These are phyloP conservation scores for Skeletonema potamos DNA, from an alignment of 108 stramenopile species.

Conservation along the genomic window DNA sequence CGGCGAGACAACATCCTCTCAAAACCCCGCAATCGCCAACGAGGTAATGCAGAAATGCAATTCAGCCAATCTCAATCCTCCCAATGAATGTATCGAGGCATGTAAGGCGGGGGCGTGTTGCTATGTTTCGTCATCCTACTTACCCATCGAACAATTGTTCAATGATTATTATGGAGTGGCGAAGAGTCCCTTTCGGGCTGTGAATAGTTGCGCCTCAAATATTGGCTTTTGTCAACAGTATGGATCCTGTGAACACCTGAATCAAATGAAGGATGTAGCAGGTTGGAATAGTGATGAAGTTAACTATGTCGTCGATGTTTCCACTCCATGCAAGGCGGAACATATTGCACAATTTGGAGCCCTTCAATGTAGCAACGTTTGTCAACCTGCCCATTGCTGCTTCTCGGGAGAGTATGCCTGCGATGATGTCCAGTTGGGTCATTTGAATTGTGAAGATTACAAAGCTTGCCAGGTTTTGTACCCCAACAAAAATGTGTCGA, in stretches of 20 bases:
- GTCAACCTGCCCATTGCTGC: slow-evolving; percentile 42
- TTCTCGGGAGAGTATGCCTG: slow-evolving; percentile 26
- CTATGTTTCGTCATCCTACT: slow-evolving; percentile 16
- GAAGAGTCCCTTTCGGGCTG: slow-evolving; percentile 4
- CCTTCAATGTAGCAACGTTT: slow-evolving; percentile 34
- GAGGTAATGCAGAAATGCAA: slow-evolving; percentile 24
- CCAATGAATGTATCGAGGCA: slow-evolving; percentile 24
- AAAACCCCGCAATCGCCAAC: slow-evolving; percentile 13
- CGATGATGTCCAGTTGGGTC: slow-evolving; percentile 18
- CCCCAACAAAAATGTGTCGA: neutral
- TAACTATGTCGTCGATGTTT: slow-evolving; percentile 17
- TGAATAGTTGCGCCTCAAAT: slow-evolving; percentile 12
- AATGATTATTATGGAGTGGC: slow-evolving; percentile 6
- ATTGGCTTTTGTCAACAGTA: slow-evolving; percentile 40
- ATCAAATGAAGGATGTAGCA: slow-evolving; percentile 21
- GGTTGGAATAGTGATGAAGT: slow-evolving; percentile 19
- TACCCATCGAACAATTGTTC: slow-evolving; percentile 31
- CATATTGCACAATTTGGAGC: slow-evolving; percentile 41
- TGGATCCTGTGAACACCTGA: slow-evolving; percentile 39
- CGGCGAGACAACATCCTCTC: neutral
- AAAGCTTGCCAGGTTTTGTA: slow-evolving; percentile 27
- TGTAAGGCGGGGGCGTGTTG: slow-evolving; percentile 30
- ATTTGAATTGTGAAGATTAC: slow-evolving; percentile 31
- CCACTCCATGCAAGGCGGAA: slow-evolving; percentile 19
- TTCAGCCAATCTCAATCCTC: slow-evolving; percentile 27